Base-by-base conservation (phyloP, 345 rosid species). In the Cochlearia excelsa region DNA sequence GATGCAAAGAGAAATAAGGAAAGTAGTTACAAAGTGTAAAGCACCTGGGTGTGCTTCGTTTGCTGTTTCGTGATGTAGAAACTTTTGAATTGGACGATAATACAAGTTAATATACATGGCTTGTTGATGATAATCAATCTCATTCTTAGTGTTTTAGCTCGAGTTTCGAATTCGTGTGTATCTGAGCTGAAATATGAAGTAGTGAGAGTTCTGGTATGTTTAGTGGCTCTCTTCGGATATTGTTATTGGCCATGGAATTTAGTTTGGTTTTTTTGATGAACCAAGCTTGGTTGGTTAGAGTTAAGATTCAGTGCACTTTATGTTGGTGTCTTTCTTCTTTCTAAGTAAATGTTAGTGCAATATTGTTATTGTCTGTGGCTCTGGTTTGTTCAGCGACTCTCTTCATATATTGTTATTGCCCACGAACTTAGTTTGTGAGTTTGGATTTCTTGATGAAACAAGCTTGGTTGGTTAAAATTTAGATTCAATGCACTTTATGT, bases 11-110 rank as follows among this genome's bases (percentile, higher is more conserved):
- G 88, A 81, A 70, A 72, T 80, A 48, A 80, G 81, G 65, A 92
- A 80, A 77, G 85, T 81, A 4, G 74, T 92, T 50, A 69, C 95
- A 38, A 92, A 86, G 66, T 87, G 80, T n/a, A 92, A 86, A 70
- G 96, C 98, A 59, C 87, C 96, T 29, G n/a, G 96, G 96, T 46
- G 84, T 92, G 58, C 98, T 92, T 77, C 96, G 98, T 64, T 82
- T 88, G 57, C 95, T 80, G 50, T 92, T 92, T 77, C 98, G 86
- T 78, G 98, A 92, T 68, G 98, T 90, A n/a, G 98, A 93, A 70
- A 88, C 98, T 49, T 92, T 79, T 68, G 93, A 84, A 27, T 51
- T 75, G 45, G 69, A 69, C 61, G 79, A 68, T 39, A 68, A 74
- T 49, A 74, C 87, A 55, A 96, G 98, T 87, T n/a, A 53, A 2